These are phyloP conservation scores for Talinum fruticosum DNA, from an alignment of 148 eudicot species.

Conservation along the genomic window DNA sequence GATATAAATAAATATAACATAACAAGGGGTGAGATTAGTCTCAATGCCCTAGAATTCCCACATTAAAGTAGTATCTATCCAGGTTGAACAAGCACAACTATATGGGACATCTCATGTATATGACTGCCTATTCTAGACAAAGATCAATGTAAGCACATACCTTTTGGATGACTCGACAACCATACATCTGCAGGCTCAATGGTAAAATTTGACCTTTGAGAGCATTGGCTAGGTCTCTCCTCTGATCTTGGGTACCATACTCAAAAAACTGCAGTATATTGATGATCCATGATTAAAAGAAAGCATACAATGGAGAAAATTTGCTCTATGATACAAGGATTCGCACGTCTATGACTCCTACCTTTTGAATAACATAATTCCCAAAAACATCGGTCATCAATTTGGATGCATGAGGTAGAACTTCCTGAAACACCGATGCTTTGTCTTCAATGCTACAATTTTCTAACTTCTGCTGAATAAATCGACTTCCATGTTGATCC, in stretches of 20 bases:
- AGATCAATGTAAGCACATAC: constrained; percentile 30
- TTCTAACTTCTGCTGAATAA: constrained; percentile 94
- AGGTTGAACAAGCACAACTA: neutral
- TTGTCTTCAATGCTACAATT: constrained; percentile 66
- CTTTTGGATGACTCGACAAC: constrained; percentile 98
- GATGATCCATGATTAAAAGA: neutral
- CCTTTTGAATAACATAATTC: constrained; percentile 98
- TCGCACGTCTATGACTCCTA: constrained; percentile 21
- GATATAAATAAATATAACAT: neutral
- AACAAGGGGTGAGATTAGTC: neutral
- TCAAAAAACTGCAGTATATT: constrained; percentile 66
- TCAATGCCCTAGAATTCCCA: neutral
- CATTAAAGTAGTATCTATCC: neutral
- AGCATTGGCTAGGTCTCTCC: constrained; percentile 74
- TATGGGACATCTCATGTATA: neutral
- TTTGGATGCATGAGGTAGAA: constrained; percentile 74
- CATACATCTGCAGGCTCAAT: constrained; percentile 95
- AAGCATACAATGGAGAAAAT: neutral
- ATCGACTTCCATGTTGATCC: constrained; percentile 98
- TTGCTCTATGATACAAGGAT: constrained; percentile 1
- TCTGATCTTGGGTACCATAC: constrained; percentile 74
- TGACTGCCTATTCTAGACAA: neutral
- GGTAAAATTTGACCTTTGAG: constrained; percentile 68
- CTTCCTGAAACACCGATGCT: constrained; percentile 78
- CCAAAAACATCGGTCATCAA: constrained; percentile 98